Evolutionary conservation across 208 protist genomes (phyloP).

Genomic region (Novymonas esmeraldas): DNA sequence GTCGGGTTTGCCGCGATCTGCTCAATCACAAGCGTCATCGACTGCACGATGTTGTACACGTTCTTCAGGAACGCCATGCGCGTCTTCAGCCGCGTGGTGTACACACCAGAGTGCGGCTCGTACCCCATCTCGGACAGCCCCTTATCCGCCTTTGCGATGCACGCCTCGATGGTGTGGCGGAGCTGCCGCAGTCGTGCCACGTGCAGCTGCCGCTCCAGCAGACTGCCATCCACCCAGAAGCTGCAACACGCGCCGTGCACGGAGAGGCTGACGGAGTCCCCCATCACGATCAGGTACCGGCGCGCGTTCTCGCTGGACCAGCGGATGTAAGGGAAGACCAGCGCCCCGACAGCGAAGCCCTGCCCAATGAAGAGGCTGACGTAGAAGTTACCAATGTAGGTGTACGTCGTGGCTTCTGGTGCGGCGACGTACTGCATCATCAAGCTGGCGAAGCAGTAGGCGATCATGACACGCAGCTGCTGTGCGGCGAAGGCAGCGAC

Average conservation of each 20-base stretch:
- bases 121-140: constrained; percentile 73
- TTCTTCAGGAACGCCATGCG: constrained; percentile 62
- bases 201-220: constrained; percentile 78
- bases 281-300: constrained; percentile 67
- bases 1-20: constrained; percentile 60
- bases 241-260: constrained; percentile 74
- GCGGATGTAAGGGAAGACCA: constrained; percentile 82
- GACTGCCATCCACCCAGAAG: constrained; percentile 70
- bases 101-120: constrained; percentile 80
- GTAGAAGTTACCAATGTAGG: constrained; percentile 77
- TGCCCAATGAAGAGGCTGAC: constrained; percentile 76
- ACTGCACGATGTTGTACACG: constrained; percentile 66
- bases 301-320: constrained; percentile 84
- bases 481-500: constrained; percentile 73
- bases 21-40: constrained; percentile 80
- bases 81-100: constrained; percentile 57
- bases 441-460: constrained; percentile 67
- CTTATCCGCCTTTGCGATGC: constrained; percentile 44
- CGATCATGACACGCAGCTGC: constrained; percentile 69
- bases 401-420: constrained; percentile 47
- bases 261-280: constrained; percentile 79
- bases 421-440: constrained; percentile 76
- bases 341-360: constrained; percentile 70
- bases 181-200: constrained; percentile 79
- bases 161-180: constrained; percentile 50